A percentile compares a stretch with the other conserved stretches of the same genome.
These are phyloP conservation scores for Tricholoma matsutake DNA, from an alignment of 768 basidiomycete genomes.

Conservation along the genomic window DNA sequence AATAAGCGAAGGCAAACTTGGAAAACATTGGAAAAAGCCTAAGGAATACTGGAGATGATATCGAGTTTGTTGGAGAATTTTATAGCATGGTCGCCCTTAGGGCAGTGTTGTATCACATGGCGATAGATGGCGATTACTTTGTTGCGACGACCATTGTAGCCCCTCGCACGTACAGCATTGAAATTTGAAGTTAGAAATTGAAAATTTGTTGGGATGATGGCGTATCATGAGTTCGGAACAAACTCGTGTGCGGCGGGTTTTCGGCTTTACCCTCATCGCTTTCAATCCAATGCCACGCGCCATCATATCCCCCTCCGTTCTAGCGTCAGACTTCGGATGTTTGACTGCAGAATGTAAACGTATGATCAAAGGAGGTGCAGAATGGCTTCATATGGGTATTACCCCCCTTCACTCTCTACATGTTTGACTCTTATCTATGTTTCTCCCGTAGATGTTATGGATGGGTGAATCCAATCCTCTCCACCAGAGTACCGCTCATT, in stretches of 20 bases:
- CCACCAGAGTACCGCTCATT: slow-evolving; percentile 8
- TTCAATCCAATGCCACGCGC: slow-evolving; percentile 65
- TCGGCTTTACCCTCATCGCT: no score
- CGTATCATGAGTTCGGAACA: no score
- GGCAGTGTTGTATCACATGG: not conserved
- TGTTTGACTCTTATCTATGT: slow-evolving; percentile 8
- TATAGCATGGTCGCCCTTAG: not conserved
- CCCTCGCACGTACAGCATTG: no score
- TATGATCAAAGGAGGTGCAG: slow-evolving; percentile 93
- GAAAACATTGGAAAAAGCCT: slow-evolving; percentile 38
- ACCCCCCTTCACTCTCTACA: slow-evolving; percentile 10
- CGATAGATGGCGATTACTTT: no score
- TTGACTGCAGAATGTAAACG: slow-evolving; percentile 93
- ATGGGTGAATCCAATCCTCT: slow-evolving; percentile 58
- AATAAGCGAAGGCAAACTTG: slow-evolving; percentile 32
- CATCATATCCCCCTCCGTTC: slow-evolving; percentile 95
- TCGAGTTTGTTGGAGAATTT: not conserved
- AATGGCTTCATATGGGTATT: slow-evolving; percentile 99
- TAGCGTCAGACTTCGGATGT: slow-evolving; percentile 96
- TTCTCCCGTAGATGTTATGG: slow-evolving; percentile 82
- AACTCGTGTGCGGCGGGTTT: no score
- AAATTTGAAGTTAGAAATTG: no score
- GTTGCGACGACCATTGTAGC: no score
- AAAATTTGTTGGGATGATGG: no score
- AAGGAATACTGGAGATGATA: slow-evolving; percentile 10